Conservation (phyloP, 495 filamentous ascomycete species). For the Penicillium turbatum region DNA sequence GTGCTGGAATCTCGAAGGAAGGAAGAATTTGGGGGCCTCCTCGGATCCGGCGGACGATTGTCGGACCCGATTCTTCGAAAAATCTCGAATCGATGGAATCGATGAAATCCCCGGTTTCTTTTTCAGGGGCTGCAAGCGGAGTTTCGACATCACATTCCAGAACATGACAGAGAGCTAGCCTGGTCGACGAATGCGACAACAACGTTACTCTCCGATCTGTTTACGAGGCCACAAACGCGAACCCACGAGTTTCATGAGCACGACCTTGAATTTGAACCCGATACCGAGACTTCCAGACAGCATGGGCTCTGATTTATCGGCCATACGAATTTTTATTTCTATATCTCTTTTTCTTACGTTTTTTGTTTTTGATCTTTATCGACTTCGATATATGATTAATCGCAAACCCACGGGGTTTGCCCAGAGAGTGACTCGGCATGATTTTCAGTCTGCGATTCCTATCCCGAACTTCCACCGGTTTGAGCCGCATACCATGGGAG, state of each 20-base stretch:
- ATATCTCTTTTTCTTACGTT: constrained; percentile 21
- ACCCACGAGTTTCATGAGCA: constrained; percentile 38
- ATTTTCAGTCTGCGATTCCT: background rate
- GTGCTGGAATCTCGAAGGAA: constrained; percentile 7
- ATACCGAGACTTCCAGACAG: constrained; percentile 13
- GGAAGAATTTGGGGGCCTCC: constrained; percentile 6
- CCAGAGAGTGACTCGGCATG: background rate
- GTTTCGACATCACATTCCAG: constrained; percentile 1
- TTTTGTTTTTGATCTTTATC: constrained; percentile 22
- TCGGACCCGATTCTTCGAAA: constrained; percentile 2
- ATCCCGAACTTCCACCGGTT: background rate
- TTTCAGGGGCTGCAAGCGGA: constrained; percentile 5
- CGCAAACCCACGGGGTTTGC: constrained; percentile 3
- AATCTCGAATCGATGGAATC: background rate
- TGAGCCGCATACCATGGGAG: background rate
- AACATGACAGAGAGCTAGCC: background rate
- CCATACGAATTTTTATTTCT: constrained; percentile 22
- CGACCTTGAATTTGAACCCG: constrained; percentile 31
- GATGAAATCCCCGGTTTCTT: background rate
- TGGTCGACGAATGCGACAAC: background rate
- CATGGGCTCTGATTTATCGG: constrained; percentile 12
- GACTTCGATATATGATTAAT: constrained; percentile 18
- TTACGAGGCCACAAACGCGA: constrained; percentile 31
- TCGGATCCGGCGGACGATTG: constrained; percentile 14
- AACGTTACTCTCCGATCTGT: constrained; percentile 12